phyloP scores from a whole-genome alignment of 768 basidiomycete species.

The Sistotremastrum suecicum region DNA sequence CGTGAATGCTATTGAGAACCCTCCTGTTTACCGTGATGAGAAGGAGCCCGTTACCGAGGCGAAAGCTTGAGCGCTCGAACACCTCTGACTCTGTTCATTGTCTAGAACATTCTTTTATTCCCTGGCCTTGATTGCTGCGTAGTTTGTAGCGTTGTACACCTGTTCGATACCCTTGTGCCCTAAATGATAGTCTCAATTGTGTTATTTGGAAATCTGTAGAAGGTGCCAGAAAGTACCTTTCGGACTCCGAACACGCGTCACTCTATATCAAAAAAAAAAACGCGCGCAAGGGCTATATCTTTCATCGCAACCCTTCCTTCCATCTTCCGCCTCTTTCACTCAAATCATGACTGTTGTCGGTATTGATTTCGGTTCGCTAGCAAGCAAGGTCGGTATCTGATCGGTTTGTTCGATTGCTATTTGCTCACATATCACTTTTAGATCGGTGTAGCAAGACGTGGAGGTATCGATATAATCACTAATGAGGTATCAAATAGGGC shows the following conservation, averaged over 20 bases:
- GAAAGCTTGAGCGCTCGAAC: too few relatives aligned
- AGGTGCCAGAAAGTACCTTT: conserved; percentile 1
- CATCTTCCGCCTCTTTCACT: neutral
- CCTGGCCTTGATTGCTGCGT: too few relatives aligned
- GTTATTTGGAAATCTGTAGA: conserved; percentile 1
- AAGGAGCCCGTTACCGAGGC: too few relatives aligned
- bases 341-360: conserved; percentile 80
- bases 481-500: conserved; percentile 97
- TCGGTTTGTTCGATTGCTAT: conserved; percentile 3
- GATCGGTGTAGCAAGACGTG: conserved; percentile 92
- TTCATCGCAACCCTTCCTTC: neutral
- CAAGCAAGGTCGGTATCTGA: conserved; percentile 54
- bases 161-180: too few relatives aligned
- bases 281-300: neutral
- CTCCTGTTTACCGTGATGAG: neutral
- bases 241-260: neutral
- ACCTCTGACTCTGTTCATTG: too few relatives aligned
- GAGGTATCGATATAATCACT: conserved; percentile 96
- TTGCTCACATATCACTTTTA: conserved; percentile 17
- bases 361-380: conserved; percentile 83
- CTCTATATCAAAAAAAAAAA: neutral
- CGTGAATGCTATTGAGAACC: conserved; percentile 23
- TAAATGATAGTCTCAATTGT: too few relatives aligned
- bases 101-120: too few relatives aligned
- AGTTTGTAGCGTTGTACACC: too few relatives aligned